phyloP scores from a whole-genome alignment of 495 filamentous ascomycete species.

The Penicillium herquei region DNA sequence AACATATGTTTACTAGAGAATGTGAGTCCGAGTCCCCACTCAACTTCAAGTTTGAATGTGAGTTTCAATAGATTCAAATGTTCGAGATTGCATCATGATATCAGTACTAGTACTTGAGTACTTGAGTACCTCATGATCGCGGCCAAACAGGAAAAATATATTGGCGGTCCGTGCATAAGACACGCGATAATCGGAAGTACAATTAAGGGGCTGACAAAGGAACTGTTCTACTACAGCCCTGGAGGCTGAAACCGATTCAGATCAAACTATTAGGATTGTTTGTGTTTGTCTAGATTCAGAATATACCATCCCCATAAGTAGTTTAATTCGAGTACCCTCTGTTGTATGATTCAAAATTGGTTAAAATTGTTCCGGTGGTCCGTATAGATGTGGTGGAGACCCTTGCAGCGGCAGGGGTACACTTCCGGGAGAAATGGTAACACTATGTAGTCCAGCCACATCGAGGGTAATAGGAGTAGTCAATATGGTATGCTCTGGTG shows the following conservation, averaged over 20 bases:
- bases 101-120: no score
- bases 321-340: no score
- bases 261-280: neutral
- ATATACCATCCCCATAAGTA: no score
- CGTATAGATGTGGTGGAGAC: neutral
- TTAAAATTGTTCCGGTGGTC: neutral
- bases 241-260: neutral
- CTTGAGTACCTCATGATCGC: no score
- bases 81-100: no score
- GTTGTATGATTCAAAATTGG: no score
- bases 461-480: no score
- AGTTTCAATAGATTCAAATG: no score
- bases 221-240: neutral
- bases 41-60: no score
- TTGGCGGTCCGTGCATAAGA: neutral
- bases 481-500: no score
- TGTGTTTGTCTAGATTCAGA: neutral
- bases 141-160: conserved; percentile 5
- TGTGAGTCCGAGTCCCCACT: no score
- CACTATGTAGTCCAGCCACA: neutral
- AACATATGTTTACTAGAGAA: no score
- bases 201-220: conserved; percentile 8
- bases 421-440: neutral
- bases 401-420: neutral
- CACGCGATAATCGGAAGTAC: neutral